A percentile compares a stretch with the other conserved stretches of the same genome.
Conservation (phyloP, 2,329 filamentous ascomycete species). For the Coleophoma eucalyptorum region DNA sequence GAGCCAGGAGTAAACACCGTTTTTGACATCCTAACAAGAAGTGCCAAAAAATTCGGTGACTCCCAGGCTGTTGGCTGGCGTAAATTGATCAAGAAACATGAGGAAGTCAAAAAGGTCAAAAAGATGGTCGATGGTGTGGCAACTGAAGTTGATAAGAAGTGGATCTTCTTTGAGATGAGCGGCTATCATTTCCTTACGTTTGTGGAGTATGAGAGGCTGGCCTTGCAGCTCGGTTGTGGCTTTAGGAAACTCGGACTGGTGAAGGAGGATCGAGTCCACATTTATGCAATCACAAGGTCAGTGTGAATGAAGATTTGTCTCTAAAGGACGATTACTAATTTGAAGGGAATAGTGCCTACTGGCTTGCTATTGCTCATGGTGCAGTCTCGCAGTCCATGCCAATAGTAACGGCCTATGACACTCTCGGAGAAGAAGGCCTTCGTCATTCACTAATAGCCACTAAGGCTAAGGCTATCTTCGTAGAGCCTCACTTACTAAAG, state of each 20-base stretch:
- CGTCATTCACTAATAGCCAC: constrained; percentile 83
- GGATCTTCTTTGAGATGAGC: constrained; percentile 81
- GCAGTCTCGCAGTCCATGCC: constrained; percentile 77
- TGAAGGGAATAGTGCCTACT: constrained; percentile 25
- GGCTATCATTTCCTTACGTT: constrained; percentile 73
- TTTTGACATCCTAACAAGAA: constrained; percentile 69
- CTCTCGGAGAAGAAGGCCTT: constrained; percentile 78
- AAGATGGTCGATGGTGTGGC: constrained; percentile 78
- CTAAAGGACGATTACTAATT: constrained; percentile 16
- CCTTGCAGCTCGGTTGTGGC: constrained; percentile 63
- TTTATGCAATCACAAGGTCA: constrained; percentile 68
- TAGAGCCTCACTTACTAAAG: constrained; percentile 74
- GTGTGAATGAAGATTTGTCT: not conserved
- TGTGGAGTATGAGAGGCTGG: constrained; percentile 69
- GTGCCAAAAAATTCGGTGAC: constrained; percentile 60
- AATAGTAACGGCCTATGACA: constrained; percentile 93
- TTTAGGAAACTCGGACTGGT: constrained; percentile 67
- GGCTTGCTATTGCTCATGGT: constrained; percentile 47
- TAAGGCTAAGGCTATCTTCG: constrained; percentile 75
- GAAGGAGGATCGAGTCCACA: constrained; percentile 65
- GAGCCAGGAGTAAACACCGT: constrained; percentile 41
- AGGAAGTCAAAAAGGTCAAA: constrained; percentile 83
- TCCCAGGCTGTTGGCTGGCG: constrained; percentile 63
- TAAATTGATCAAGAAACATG: constrained; percentile 68
- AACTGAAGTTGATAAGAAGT: constrained; percentile 77